Conservation (phyloP, 75 land plant species). For the Cupressus sempervirens region DNA sequence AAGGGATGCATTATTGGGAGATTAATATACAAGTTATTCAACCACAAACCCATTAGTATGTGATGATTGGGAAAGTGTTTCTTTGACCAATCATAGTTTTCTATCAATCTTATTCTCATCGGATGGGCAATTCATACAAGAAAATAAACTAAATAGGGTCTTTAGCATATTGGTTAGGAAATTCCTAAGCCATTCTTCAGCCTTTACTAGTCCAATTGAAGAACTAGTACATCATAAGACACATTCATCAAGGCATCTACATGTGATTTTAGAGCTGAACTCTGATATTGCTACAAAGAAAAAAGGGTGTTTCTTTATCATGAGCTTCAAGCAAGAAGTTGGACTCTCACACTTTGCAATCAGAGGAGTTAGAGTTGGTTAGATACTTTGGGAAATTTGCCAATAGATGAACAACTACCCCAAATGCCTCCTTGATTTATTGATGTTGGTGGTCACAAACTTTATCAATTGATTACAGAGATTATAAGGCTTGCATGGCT, state of each 20-base stretch:
- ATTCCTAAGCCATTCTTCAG: slow-evolving; percentile 65
- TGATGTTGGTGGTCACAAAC: slow-evolving; percentile 42
- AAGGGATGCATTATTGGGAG: too few relatives aligned
- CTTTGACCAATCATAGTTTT: too few relatives aligned
- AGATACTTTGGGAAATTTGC: slow-evolving; percentile 10
- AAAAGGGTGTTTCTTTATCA: too few relatives aligned
- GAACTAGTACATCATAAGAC: slow-evolving; percentile 34
- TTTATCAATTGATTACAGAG: slow-evolving; percentile 66
- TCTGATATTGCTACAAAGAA: slow-evolving; percentile 6
- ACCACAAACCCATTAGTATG: too few relatives aligned
- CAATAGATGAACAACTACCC: slow-evolving; percentile 44
- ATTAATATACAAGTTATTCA: too few relatives aligned
- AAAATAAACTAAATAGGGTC: too few relatives aligned
- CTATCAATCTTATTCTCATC: too few relatives aligned
- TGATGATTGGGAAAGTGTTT: too few relatives aligned
- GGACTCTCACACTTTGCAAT: not conserved
- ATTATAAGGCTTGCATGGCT: slow-evolving; percentile 79
- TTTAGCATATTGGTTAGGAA: too few relatives aligned
- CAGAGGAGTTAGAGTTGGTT: slow-evolving; percentile 10
- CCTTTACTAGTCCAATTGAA: slow-evolving; percentile 63
- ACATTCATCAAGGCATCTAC: slow-evolving; percentile 39
- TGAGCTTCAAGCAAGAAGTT: not conserved
- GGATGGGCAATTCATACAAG: too few relatives aligned
- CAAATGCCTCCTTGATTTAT: slow-evolving; percentile 94
- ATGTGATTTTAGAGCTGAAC: slow-evolving; percentile 45